A percentile compares a stretch with the other conserved stretches of the same genome.
These are phyloP conservation scores for Primulina eburnea DNA, from an alignment of 257 asterid genomes.

Conservation along the genomic window DNA sequence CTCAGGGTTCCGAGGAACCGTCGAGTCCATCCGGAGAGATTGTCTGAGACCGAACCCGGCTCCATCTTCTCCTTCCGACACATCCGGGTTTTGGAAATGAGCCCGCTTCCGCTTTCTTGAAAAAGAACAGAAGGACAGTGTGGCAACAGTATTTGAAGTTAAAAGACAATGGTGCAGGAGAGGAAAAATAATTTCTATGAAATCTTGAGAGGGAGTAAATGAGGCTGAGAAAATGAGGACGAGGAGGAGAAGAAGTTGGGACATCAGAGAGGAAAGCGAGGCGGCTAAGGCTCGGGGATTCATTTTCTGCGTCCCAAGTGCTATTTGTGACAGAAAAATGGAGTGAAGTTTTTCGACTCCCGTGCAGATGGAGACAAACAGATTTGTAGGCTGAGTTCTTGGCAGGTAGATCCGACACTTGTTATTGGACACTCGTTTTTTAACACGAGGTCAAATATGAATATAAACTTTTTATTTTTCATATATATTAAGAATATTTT, in stretches of 20 bases:
- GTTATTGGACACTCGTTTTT: no score
- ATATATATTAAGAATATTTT: no score
- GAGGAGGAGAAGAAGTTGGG: conserved; percentile 43
- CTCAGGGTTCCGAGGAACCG: conserved; percentile 46
- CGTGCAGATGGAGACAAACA: conserved; percentile 17
- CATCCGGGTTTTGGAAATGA: conserved; percentile 20
- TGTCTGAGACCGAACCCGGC: neutral
- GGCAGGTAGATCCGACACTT: no score
- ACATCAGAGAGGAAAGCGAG: conserved; percentile 56
- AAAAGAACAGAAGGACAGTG: conserved; percentile 36
- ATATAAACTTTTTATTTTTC: no score
- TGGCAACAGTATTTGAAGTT: conserved; percentile 46
- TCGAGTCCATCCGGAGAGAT: conserved; percentile 24
- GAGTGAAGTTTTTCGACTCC: conserved; percentile 10
- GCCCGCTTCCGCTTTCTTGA: conserved; percentile 62
- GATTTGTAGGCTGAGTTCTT: no score
- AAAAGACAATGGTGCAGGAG: conserved; percentile 54
- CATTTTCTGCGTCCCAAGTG: conserved; percentile 19
- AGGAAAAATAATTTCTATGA: conserved; percentile 25
- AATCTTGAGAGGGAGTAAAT: conserved; percentile 9
- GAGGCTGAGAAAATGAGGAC: conserved; percentile 14
- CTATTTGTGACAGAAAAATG: no score
- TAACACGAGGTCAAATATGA: no score
- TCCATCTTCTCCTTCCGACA: conserved; percentile 19
- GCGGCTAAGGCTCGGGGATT: conserved; percentile 48